phyloP scores from a whole-genome alignment of 2,329 filamentous ascomycete species.

The Aspergillus proliferans region DNA sequence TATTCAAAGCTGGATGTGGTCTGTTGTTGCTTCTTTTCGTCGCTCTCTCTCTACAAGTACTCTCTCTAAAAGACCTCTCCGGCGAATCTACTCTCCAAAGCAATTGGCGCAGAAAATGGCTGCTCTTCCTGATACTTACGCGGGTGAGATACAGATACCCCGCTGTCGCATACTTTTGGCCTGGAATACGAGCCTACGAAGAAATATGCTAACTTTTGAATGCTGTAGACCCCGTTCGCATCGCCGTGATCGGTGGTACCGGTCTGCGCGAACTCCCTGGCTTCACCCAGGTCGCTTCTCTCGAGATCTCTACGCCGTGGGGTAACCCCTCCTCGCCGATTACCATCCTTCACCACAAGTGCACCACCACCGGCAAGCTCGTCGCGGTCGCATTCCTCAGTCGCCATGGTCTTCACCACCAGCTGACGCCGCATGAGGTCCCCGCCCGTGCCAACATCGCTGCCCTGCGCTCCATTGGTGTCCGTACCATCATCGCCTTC shows the following conservation, averaged over 20 bases:
- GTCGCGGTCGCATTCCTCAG: conserved; percentile 81
- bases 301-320: conserved; percentile 81
- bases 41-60: conserved; percentile 14
- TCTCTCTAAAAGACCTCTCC: conserved; percentile 19
- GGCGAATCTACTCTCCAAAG: conserved; percentile 27
- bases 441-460: conserved; percentile 92
- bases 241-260: conserved; percentile 89
- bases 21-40: background rate
- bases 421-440: conserved; percentile 91
- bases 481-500: conserved; percentile 88
- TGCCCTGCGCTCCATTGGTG: conserved; percentile 85
- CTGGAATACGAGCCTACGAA: background rate
- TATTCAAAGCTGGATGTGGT: background rate
- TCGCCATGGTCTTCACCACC: conserved; percentile 82
- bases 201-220: conserved; percentile 1
- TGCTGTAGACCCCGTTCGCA: conserved; percentile 56
- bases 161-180: background rate
- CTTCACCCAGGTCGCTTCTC: conserved; percentile 74
- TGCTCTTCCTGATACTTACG: conserved; percentile 53
- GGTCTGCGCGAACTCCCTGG: conserved; percentile 81
- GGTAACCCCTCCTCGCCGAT: conserved; percentile 71
- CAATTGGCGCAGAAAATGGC: conserved; percentile 42
- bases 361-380: conserved; percentile 57
- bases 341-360: conserved; percentile 79
- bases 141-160: conserved; percentile 44